phyloP scores from a whole-genome alignment of 108 stramenopile species.

The Discostella stelligeroides region DNA sequence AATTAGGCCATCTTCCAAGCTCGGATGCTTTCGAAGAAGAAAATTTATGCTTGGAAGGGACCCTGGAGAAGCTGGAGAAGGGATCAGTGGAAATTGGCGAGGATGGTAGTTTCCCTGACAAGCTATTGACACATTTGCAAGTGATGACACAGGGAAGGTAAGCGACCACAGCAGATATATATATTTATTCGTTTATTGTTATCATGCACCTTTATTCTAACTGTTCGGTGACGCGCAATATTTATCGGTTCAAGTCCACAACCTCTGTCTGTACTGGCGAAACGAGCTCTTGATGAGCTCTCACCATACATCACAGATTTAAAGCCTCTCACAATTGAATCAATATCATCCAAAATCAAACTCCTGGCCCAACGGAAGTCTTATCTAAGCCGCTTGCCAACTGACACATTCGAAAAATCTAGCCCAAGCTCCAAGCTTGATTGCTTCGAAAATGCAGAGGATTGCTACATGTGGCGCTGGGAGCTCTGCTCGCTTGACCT shows the following conservation, averaged over 20 bases:
- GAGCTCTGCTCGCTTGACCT: constrained; percentile 71
- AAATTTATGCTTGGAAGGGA: constrained; percentile 44
- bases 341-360: constrained; percentile 70
- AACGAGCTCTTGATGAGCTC: constrained; percentile 42
- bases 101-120: constrained; percentile 57
- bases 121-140: constrained; percentile 52
- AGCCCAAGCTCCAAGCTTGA: constrained; percentile 30
- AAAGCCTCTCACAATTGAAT: constrained; percentile 43
- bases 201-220: background rate
- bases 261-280: constrained; percentile 55
- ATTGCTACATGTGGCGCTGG: constrained; percentile 78
- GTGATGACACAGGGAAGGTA: constrained; percentile 68
- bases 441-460: constrained; percentile 44
- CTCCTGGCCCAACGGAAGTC: constrained; percentile 66
- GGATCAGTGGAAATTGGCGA: constrained; percentile 42
- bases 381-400: constrained; percentile 40
- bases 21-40: constrained; percentile 44
- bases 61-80: constrained; percentile 21
- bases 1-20: constrained; percentile 27
- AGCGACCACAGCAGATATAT: too few species aligned
- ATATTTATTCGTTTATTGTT: too few species aligned
- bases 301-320: constrained; percentile 27
- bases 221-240: background rate
- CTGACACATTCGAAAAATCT: constrained; percentile 11
- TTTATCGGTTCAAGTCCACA: constrained; percentile 26